Base-by-base conservation (phyloP, 31 red algal species). In the Asparagopsis taxiformis region DNA sequence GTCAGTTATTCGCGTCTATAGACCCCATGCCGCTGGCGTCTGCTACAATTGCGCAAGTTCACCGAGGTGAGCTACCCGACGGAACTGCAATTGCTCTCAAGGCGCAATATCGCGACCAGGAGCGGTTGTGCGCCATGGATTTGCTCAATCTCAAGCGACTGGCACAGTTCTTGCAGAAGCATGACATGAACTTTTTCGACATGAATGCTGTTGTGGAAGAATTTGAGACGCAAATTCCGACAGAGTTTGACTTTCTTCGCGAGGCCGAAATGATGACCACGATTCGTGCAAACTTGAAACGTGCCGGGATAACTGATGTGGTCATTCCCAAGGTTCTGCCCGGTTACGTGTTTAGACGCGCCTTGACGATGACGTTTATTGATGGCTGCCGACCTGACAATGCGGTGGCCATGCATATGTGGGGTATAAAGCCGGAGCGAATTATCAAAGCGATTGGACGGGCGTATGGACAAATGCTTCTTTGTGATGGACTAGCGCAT, bases 41-140 rank as follows among this genome's bases (percentile, higher is more conserved):
- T 33, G 93, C 93, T 36, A 96, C 93, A 6, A 85, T 96, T 51
- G 93, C 93, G 3, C 93, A 96, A 46, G 87, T 96, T 20, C 93
- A 96, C 29, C 78, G 73, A 10, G 92, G 75, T 19, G n/a, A 75
- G 28, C 65, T 82, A 67, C 69, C 37, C 1, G 66, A 75, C 74
- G 87, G 87, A 30, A 77, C 66, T 8, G 30, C 59, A 8, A 74
- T 85, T 32, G 86, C 87, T 17, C 25, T 96, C 35, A 96, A 96
- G 36, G 65, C 76, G 48, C 93, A 96, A 36, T 97, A 97, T 36
- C 48, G 19, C 0, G 89, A 87, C 26, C 93, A 97, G 55, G 89
- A 97, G 79, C 65, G 46, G 31, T 68, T 97, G 43, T 92, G 88
- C 55, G 58, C 65, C 17, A 68, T 88, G 75, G 93, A 97, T 46